A percentile compares a stretch with the other conserved stretches of the same genome.
These are phyloP conservation scores for Medicago truncatula DNA, from an alignment of 306 rosid genomes.

Conservation along the genomic window MtrunA17r5.0-ANR NC_053045.1:40252501-40253000, in stretches of 20 bases:
- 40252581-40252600: slow-evolving; percentile 48
- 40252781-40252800: slow-evolving; percentile 45
- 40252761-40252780: slow-evolving; percentile 17
- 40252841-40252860: slow-evolving; percentile 48
- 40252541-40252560: slow-evolving; percentile 44
- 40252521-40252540: slow-evolving; percentile 16
- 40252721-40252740: slow-evolving; percentile 41
- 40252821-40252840: slow-evolving; percentile 54
- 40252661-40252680: slow-evolving; percentile 57
- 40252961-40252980: slow-evolving; percentile 77
- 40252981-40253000: slow-evolving; percentile 73
- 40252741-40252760: slow-evolving; percentile 10
- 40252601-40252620: slow-evolving; percentile 41
- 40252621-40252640: slow-evolving; percentile 70
- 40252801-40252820: slow-evolving; percentile 54
- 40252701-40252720: slow-evolving; percentile 50
- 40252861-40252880: slow-evolving; percentile 29
- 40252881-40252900: not conserved
- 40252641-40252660: slow-evolving; percentile 63
- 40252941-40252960: slow-evolving; percentile 89
- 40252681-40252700: not conserved
- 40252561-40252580: slow-evolving; percentile 56
- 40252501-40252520: slow-evolving; percentile 22
- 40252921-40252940: slow-evolving; percentile 40
- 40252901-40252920: slow-evolving; percentile 4